Conservation (phyloP, 257 asterid species). For the Solanum microdontum region DNA sequence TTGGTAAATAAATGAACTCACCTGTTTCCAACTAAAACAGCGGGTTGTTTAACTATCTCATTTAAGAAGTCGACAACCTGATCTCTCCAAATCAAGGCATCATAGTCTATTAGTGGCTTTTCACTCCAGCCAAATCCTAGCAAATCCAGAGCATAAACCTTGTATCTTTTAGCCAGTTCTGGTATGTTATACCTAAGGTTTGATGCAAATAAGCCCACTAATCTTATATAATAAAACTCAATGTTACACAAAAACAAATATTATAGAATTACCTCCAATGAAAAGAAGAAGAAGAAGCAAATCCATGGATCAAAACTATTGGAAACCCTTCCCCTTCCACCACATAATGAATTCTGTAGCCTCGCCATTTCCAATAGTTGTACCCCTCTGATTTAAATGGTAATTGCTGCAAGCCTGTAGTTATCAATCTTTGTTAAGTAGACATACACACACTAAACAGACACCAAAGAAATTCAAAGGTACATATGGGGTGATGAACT, state of each 20-base stretch:
- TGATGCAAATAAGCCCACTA: not conserved
- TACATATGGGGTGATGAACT: slow-evolving; percentile 19
- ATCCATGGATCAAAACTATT: slow-evolving; percentile 82
- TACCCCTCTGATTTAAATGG: slow-evolving; percentile 75
- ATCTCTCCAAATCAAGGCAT: slow-evolving; percentile 87
- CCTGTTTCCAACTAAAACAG: slow-evolving; percentile 94
- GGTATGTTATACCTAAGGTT: slow-evolving; percentile 70
- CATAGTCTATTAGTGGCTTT: slow-evolving; percentile 76
- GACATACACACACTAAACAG: not conserved
- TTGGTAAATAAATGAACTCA: not conserved
- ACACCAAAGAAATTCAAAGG: not conserved
- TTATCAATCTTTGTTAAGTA: slow-evolving; percentile 1
- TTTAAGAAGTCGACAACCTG: slow-evolving; percentile 77
- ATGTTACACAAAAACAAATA: not conserved
- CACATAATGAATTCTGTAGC: slow-evolving; percentile 65
- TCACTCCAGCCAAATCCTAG: slow-evolving; percentile 98
- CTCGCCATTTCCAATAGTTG: slow-evolving; percentile 80
- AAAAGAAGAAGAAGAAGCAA: slow-evolving; percentile 93
- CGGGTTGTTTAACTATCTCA: slow-evolving; percentile 68
- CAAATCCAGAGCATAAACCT: slow-evolving; percentile 86
- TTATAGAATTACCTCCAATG: slow-evolving; percentile 72
- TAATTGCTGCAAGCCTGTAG: slow-evolving; percentile 55
- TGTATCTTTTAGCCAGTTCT: slow-evolving; percentile 65
- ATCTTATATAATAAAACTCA: not conserved
- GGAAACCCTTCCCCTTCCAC: slow-evolving; percentile 85